Evolutionary conservation across 75 land plant species (phyloP).

Genomic region (Sequoia sempervirens): DNA sequence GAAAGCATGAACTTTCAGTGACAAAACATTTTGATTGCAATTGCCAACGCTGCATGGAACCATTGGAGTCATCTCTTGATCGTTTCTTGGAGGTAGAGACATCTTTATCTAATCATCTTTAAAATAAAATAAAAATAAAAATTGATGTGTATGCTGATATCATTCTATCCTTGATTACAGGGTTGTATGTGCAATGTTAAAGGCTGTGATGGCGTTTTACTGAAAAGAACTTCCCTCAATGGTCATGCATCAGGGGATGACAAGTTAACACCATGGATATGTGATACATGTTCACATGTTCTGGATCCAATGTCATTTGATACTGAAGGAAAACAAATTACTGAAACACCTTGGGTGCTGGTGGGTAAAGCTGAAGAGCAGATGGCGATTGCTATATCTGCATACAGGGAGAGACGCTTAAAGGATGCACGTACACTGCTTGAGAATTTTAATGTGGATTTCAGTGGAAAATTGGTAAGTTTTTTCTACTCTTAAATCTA

Average conservation of each 20-base stretch:
- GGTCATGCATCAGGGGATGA: slow-evolving; percentile 3
- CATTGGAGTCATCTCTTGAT: slow-evolving; percentile 25
- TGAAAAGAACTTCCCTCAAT: slow-evolving; percentile 19
- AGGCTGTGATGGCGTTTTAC: slow-evolving; percentile 38
- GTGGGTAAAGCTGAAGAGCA: slow-evolving; percentile 29
- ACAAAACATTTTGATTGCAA: slow-evolving; percentile 39
- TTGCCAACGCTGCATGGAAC: slow-evolving; percentile 39
- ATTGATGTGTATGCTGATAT: neutral
- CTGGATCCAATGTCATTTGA: slow-evolving; percentile 18
- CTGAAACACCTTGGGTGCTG: slow-evolving; percentile 30
- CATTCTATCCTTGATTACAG: slow-evolving; percentile 16
- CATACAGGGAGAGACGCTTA: slow-evolving; percentile 34
- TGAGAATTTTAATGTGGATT: slow-evolving; percentile 23
- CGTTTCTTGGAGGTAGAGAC: slow-evolving; percentile 38
- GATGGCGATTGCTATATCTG: slow-evolving; percentile 22
- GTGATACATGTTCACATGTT: slow-evolving; percentile 31
- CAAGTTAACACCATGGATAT: slow-evolving; percentile 25
- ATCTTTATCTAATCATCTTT: neutral
- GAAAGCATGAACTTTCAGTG: slow-evolving; percentile 23
- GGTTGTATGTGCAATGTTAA: slow-evolving; percentile 32
- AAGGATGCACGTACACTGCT: slow-evolving; percentile 34
- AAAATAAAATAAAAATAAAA: too few species aligned
- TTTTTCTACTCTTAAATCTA: neutral
- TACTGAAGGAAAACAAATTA: slow-evolving; percentile 1
- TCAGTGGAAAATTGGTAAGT: slow-evolving; percentile 38